Percentiles rank a stretch among this genome's conserved stretches.
phyloP scores from a whole-genome alignment of 176 grass and related monocot genomes.

The Bolboschoenus planiculmis region DNA sequence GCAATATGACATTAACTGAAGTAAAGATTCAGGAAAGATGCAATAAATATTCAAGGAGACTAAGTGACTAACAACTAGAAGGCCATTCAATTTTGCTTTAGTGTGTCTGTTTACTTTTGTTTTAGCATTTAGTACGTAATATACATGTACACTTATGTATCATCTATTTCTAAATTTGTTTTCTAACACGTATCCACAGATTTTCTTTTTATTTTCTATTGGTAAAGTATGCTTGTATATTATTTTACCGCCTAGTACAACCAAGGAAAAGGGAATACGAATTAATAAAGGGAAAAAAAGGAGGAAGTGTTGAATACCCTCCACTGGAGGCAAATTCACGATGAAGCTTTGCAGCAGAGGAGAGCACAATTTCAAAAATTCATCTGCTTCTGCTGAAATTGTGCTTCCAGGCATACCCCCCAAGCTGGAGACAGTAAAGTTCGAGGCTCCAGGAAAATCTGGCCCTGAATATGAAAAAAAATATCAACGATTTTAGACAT shows the following conservation, averaged over 20 bases:
- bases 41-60: not conserved
- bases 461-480: constrained; percentile 36
- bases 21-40: constrained; percentile 9
- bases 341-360: constrained; percentile 48
- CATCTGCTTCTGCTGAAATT: constrained; percentile 50
- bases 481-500: not conserved
- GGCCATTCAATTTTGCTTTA: not conserved
- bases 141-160: not conserved
- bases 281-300: not conserved
- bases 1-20: not conserved
- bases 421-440: constrained; percentile 16
- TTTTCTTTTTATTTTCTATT: not conserved
- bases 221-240: not conserved
- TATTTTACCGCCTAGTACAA: not conserved
- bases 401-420: constrained; percentile 32
- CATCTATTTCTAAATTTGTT: not conserved
- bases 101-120: not conserved
- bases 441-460: constrained; percentile 36
- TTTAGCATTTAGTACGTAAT: not conserved
- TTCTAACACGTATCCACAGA: not conserved
- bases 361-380: constrained; percentile 67
- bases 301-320: constrained; percentile 37
- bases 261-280: not conserved
- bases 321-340: constrained; percentile 69
- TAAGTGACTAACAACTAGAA: not conserved